Conservation (phyloP, 805 yeast genomes). For the Metschnikowia borealis region DNA sequence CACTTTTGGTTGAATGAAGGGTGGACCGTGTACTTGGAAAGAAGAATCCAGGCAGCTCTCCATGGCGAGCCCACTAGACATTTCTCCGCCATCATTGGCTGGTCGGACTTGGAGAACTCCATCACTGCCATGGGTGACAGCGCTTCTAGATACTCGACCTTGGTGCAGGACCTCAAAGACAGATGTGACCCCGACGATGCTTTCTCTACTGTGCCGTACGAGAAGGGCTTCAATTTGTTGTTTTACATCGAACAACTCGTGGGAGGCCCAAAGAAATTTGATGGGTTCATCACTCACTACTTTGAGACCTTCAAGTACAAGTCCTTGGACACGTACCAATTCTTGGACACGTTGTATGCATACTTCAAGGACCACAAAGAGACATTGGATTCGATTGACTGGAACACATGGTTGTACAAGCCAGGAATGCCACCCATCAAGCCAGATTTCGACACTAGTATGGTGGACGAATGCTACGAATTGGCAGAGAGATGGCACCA, state of each 20-base stretch:
- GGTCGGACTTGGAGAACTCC: constrained; percentile 73
- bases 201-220: constrained; percentile 84
- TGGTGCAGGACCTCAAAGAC: constrained; percentile 69
- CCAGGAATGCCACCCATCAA: constrained; percentile 85
- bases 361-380: constrained; percentile 49
- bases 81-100: constrained; percentile 80
- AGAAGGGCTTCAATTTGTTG: constrained; percentile 80
- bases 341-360: constrained; percentile 69
- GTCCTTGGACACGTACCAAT: constrained; percentile 79
- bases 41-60: constrained; percentile 73
- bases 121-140: constrained; percentile 59
- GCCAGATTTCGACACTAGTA: constrained; percentile 72
- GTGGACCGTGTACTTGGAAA: constrained; percentile 90
- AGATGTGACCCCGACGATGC: constrained; percentile 85
- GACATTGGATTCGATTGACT: constrained; percentile 67
- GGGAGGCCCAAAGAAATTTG: constrained; percentile 64
- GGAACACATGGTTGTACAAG: constrained; percentile 77
- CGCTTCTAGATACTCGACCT: constrained; percentile 50
- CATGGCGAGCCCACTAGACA: constrained; percentile 79
- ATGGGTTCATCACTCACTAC: constrained; percentile 76
- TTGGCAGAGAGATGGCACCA: constrained; percentile 65
- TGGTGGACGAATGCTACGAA: constrained; percentile 67
- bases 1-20: constrained; percentile 96
- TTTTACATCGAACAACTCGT: constrained; percentile 67
- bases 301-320: constrained; percentile 63